These are phyloP conservation scores for peach (Prunus persica) DNA, from an alignment of 306 rosid genomes.

Conservation along the genomic window DNA sequence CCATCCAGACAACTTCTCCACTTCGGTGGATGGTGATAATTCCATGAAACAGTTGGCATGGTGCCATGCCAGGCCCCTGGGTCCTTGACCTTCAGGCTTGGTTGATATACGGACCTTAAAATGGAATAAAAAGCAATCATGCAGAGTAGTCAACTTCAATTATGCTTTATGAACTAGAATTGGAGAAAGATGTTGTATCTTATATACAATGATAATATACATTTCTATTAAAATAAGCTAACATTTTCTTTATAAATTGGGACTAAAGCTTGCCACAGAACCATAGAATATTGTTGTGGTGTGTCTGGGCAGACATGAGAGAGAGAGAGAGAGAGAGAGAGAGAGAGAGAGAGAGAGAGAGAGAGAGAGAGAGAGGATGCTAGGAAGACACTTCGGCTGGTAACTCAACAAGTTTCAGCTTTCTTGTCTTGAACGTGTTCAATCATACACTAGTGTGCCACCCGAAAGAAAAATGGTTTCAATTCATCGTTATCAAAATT, in stretches of 20 bases:
- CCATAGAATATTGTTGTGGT: no score
- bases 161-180: neutral
- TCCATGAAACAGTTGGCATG: conserved; percentile 86
- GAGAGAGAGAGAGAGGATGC: no score
- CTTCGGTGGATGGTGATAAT: conserved; percentile 55
- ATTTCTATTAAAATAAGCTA: no score
- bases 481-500: no score
- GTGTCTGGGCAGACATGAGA: no score
- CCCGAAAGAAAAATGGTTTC: no score
- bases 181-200: neutral
- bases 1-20: conserved; percentile 88
- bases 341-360: no score
- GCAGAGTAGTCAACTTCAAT: conserved; percentile 10
- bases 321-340: no score
- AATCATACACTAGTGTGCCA: no score
- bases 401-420: no score
- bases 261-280: neutral
- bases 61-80: conserved; percentile 82
- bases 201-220: neutral
- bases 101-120: conserved; percentile 77
- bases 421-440: no score
- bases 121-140: conserved; percentile 18
- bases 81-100: conserved; percentile 74
- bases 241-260: neutral
- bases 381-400: no score